Base-by-base conservation (phyloP, 1,139 yeast species). In the Saccharomyces hybrid region DNA sequence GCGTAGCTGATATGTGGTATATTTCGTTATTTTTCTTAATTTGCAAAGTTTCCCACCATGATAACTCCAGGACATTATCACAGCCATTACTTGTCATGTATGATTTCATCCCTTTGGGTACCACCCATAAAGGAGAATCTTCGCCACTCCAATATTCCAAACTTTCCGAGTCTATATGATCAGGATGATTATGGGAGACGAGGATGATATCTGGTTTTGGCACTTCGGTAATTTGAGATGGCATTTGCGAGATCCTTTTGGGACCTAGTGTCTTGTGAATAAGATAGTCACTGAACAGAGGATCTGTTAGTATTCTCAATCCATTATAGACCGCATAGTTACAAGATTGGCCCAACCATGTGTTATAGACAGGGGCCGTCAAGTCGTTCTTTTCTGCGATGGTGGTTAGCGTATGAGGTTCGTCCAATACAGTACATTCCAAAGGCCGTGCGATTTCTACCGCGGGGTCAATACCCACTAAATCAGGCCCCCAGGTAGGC, bases 271-370 rank as follows among this genome's bases (percentile, higher is more conserved):
- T 70, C 42, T 81, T 77, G 55, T 79, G 77, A 38, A 91, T 78
- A 48, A 91, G 74, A 61, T 81, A 83, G 56, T 85, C 81, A 50
- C 87, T 81, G 62, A 91, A 81, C 34, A 90, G 73, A 0, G 98
- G 98, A 68, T 91, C 98, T 1, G 96, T 86, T 47, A 91, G 70
- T 58, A 91, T 76, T 59, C 85, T 88, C 14, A 89, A 72, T 0
- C 89, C 88, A 4, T 85, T 79, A 9, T 88, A 70, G 64, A 88
- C 91, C 4, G 89, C 73, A 54, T 82, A 78, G 2, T 93, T 81
- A 69, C 97, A 89, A 53, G 95, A 85, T 67, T 91, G 98, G 2
- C 98, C 98, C 46, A 91, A 70, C 98, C 98, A 91, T 0, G 97
- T 89, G 64, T 85, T 81, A 3, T 61, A 61, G 1, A 68, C 46